phyloP scores from a whole-genome alignment of 805 yeast genomes.

The Candida namnaoensis region DNA sequence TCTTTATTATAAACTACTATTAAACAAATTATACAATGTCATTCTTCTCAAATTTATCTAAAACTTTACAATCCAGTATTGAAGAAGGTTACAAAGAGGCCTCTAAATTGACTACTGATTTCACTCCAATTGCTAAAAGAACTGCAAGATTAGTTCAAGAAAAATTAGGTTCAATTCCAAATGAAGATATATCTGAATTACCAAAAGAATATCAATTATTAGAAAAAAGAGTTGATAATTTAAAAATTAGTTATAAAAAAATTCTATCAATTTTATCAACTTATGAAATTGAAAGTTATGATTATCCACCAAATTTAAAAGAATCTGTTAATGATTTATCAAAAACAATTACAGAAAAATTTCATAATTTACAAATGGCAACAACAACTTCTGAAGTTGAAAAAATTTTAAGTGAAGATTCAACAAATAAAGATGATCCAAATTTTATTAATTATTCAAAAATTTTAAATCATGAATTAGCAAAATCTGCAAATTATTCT shows the following conservation, averaged over 20 bases:
- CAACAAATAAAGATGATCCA: neutral
- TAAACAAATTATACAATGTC: slow-evolving; percentile 9
- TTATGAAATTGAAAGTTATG: slow-evolving; percentile 68
- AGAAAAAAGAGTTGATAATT: slow-evolving; percentile 58
- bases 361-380: slow-evolving; percentile 54
- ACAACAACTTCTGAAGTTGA: slow-evolving; percentile 61
- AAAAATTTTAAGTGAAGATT: slow-evolving; percentile 27
- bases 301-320: slow-evolving; percentile 71
- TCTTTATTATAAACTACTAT: too few species aligned
- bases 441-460: slow-evolving; percentile 33
- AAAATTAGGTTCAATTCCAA: slow-evolving; percentile 50
- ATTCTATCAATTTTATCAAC: slow-evolving; percentile 46
- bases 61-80: slow-evolving; percentile 14
- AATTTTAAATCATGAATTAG: slow-evolving; percentile 66
- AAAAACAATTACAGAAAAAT: slow-evolving; percentile 44
- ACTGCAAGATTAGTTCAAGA: slow-evolving; percentile 53
- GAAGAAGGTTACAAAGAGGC: slow-evolving; percentile 27
- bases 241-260: slow-evolving; percentile 50
- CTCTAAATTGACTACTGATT: slow-evolving; percentile 25
- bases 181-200: slow-evolving; percentile 62
- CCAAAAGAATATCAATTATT: slow-evolving; percentile 65
- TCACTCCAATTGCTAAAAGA: slow-evolving; percentile 50
- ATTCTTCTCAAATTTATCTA: slow-evolving; percentile 17
- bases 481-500: slow-evolving; percentile 45
- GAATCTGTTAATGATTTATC: slow-evolving; percentile 61